phyloP scores from a whole-genome alignment of 805 yeast species.

The Torulaspora indica region DNA sequence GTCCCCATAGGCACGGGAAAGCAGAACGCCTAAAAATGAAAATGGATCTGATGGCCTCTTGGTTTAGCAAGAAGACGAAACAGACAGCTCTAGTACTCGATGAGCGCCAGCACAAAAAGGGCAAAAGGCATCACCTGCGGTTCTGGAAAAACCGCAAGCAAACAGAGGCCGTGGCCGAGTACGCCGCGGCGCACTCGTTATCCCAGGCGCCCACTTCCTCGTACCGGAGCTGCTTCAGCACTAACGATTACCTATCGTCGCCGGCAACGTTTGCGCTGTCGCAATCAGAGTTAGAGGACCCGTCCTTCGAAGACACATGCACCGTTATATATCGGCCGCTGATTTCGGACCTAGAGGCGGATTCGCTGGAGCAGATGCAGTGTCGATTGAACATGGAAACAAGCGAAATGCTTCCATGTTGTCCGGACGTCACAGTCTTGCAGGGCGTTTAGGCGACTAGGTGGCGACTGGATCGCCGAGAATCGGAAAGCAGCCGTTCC shows the following conservation, averaged over 20 bases:
- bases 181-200: background rate
- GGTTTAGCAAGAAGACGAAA: background rate
- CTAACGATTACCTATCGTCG: background rate
- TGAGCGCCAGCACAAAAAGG: background rate
- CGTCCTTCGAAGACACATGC: background rate
- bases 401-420: background rate
- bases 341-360: background rate
- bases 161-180: background rate
- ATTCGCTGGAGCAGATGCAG: background rate
- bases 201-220: background rate
- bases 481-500: no score
- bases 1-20: background rate
- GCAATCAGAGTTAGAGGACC: background rate
- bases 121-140: background rate
- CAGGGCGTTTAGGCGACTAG: background rate
- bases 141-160: conserved; percentile 1
- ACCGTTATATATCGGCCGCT: background rate
- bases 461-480: no score
- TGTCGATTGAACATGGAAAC: background rate
- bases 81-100: background rate
- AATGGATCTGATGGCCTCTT: background rate
- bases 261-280: background rate
- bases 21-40: background rate
- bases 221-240: background rate
- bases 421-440: background rate